These are phyloP conservation scores for Penicillium malachiteum DNA, from an alignment of 495 filamentous ascomycete species.

Conservation along the genomic window DNA sequence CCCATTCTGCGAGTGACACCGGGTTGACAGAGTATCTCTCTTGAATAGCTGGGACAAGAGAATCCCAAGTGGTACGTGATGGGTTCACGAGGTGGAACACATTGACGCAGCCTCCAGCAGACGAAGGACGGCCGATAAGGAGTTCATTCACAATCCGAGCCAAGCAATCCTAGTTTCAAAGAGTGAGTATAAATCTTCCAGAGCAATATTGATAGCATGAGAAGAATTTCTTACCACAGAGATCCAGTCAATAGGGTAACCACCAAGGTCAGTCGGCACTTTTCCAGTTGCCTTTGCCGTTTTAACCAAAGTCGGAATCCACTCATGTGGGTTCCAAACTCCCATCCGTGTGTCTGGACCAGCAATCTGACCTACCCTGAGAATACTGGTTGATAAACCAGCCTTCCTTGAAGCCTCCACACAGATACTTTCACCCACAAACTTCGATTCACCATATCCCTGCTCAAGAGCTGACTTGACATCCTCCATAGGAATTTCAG, in stretches of 20 bases:
- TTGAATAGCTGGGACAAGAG: not conserved
- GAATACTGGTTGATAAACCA: conserved; percentile 44
- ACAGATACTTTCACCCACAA: conserved; percentile 51
- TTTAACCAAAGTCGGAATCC: conserved; percentile 31
- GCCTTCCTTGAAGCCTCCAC: conserved; percentile 35
- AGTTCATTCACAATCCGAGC: not conserved
- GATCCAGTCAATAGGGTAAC: conserved; percentile 9
- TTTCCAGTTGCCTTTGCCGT: conserved; percentile 16
- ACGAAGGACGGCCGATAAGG: not conserved
- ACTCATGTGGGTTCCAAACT: conserved; percentile 36
- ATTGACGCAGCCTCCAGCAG: not conserved
- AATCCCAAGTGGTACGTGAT: not conserved
- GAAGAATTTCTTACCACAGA: conserved; percentile 8
- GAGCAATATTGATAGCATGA: not conserved
- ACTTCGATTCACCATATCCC: conserved; percentile 46
- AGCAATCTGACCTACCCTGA: conserved; percentile 58
- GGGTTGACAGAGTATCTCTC: not conserved
- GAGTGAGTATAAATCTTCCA: not conserved
- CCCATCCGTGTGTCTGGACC: conserved; percentile 40
- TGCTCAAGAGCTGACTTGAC: conserved; percentile 22
- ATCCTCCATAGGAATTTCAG: conserved; percentile 46
- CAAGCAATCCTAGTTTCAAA: not conserved
- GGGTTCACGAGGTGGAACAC: conserved; percentile 1
- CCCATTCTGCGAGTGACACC: not conserved
- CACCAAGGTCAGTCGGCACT: conserved; percentile 9